A percentile compares a stretch with the other conserved stretches of the same genome.
phyloP scores from a whole-genome alignment of 1,284 basidiomycete genomes.

The Leucoagaricus sp. region DNA sequence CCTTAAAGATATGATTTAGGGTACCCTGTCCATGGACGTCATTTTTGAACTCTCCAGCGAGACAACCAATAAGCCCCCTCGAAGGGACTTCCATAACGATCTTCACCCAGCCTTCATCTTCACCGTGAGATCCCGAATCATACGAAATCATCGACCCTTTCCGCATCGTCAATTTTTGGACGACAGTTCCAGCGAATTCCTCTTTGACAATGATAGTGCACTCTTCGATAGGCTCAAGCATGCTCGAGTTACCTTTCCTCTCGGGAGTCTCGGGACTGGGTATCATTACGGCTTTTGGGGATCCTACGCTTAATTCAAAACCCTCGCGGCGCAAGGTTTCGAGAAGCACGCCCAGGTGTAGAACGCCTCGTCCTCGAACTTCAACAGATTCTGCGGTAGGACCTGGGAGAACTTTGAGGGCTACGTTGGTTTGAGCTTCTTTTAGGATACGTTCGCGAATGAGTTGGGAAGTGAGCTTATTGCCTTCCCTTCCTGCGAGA shows the following conservation, averaged over 20 bases:
- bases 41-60: conserved; percentile 51
- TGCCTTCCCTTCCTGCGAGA: conserved; percentile 43
- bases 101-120: conserved; percentile 43
- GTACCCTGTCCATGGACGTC: conserved; percentile 50
- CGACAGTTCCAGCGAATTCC: conserved; percentile 43
- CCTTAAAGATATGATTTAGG: conserved; percentile 50
- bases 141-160: conserved; percentile 48
- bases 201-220: conserved; percentile 44
- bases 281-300: conserved; percentile 49
- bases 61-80: conserved; percentile 47
- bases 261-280: conserved; percentile 35
- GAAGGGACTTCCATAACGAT: conserved; percentile 49
- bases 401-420: conserved; percentile 46
- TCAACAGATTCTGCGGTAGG: conserved; percentile 49
- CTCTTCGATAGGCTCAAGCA: conserved; percentile 46
- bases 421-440: conserved; percentile 50
- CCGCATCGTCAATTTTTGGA: conserved; percentile 48
- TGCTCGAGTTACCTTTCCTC: conserved; percentile 22
- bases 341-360: conserved; percentile 48
- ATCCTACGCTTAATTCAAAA: conserved; percentile 44
- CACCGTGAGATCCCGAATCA: conserved; percentile 31
- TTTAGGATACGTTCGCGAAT: conserved; percentile 47
- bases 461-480: conserved; percentile 47
- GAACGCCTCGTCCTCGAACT: conserved; percentile 47
- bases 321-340: conserved; percentile 48